Evolutionary conservation across 768 basidiomycete species (phyloP).

Genomic region (Collybia sp.): DNA sequence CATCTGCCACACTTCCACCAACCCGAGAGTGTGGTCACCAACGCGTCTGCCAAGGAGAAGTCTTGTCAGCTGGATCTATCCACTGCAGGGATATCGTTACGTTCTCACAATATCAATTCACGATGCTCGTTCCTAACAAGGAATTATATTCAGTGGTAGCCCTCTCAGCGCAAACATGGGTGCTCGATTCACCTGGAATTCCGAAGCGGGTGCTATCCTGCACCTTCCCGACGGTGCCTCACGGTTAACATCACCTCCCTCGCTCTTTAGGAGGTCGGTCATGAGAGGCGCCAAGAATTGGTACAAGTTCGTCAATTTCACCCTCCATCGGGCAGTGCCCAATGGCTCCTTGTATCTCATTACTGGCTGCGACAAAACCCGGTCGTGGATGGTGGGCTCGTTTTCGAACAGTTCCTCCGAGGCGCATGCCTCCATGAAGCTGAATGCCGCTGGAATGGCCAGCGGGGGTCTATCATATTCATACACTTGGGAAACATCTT

Average conservation of each 20-base stretch:
- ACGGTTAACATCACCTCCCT: slow-evolving; percentile 6
- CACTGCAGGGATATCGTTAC: slow-evolving; percentile 6
- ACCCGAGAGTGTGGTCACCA: slow-evolving; percentile 4
- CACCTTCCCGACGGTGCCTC: slow-evolving; percentile 9
- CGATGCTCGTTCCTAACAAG: neutral
- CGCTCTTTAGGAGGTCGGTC: slow-evolving; percentile 7
- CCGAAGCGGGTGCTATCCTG: slow-evolving; percentile 10
- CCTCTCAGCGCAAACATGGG: slow-evolving; percentile 4
- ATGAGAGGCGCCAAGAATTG: slow-evolving; percentile 7
- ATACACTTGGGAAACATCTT: slow-evolving; percentile 10
- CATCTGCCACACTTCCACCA: slow-evolving; percentile 7
- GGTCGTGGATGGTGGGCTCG: slow-evolving; percentile 11
- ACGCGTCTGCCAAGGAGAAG: slow-evolving; percentile 3
- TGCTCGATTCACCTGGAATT: slow-evolving; percentile 9
- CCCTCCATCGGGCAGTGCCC: slow-evolving; percentile 7
- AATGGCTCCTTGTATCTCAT: slow-evolving; percentile 15
- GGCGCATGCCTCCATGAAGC: slow-evolving; percentile 4
- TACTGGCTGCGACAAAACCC: slow-evolving; percentile 14
- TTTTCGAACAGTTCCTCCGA: slow-evolving; percentile 8
- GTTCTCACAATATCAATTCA: neutral
- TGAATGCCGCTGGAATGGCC: slow-evolving; percentile 3
- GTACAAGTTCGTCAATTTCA: slow-evolving; percentile 9
- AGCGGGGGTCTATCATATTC: slow-evolving; percentile 2
- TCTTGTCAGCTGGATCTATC: slow-evolving; percentile 4
- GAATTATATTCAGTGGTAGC: neutral